These are phyloP conservation scores for Blastobotrys capitulatus DNA, from an alignment of 1,139 yeast genomes.

Conservation along the genomic window DNA sequence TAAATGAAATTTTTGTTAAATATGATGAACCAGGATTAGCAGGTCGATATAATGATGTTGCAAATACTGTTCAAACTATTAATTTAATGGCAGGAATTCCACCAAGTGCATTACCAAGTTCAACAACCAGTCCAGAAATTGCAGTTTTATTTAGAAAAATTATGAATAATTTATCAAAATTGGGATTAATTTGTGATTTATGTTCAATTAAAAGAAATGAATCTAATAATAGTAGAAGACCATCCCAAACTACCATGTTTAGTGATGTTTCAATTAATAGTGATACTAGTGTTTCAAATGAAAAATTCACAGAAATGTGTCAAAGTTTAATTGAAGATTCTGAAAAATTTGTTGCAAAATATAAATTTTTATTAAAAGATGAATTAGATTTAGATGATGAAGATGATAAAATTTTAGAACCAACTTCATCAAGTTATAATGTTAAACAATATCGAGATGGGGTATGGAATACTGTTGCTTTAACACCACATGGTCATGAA, in stretches of 20 bases:
- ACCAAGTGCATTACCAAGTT: slow-evolving; percentile 26
- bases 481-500: slow-evolving; percentile 18
- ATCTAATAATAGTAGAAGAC: slow-evolving; percentile 6
- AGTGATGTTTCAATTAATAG: background rate
- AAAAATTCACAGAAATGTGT: slow-evolving; percentile 14
- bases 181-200: slow-evolving; percentile 22
- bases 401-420: slow-evolving; percentile 16
- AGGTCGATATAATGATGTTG: slow-evolving; percentile 18
- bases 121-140: slow-evolving; percentile 21
- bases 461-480: slow-evolving; percentile 20
- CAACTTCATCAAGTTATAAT: slow-evolving; percentile 18
- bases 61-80: slow-evolving; percentile 23
- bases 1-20: slow-evolving; percentile 14
- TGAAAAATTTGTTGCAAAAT: slow-evolving; percentile 11
- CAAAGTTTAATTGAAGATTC: slow-evolving; percentile 8
- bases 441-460: slow-evolving; percentile 25
- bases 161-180: slow-evolving; percentile 23
- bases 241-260: slow-evolving; percentile 8
- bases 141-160: slow-evolving; percentile 24
- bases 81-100: slow-evolving; percentile 28
- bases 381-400: slow-evolving; percentile 1
- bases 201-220: slow-evolving; percentile 11
- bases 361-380: slow-evolving; percentile 7
- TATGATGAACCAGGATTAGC: slow-evolving; percentile 17
- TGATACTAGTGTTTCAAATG: slow-evolving; percentile 2